These are phyloP conservation scores for Blastocystis sp. DNA, from an alignment of 352 stramenopile genomes.

Conservation along the genomic window DNA sequence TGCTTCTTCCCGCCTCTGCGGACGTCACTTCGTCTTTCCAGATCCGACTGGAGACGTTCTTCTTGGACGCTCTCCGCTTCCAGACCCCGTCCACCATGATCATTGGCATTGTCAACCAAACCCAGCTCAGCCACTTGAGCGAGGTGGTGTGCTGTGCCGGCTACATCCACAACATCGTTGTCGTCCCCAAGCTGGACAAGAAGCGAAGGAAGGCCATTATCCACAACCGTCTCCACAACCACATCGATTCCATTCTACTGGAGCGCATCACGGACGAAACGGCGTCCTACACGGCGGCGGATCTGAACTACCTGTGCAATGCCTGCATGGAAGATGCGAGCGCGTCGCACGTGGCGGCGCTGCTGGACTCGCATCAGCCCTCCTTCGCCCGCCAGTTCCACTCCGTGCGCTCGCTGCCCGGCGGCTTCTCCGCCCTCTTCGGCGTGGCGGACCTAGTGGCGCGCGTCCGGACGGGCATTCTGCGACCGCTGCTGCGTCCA, in stretches of 20 bases:
- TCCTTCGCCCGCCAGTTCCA: conserved; percentile 18
- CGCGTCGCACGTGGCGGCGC: background rate
- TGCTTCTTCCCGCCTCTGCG: conserved; percentile 23
- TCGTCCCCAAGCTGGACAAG: conserved; percentile 35
- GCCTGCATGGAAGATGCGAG: background rate
- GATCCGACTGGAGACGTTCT: background rate
- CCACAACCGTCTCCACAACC: background rate
- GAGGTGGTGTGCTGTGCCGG: conserved; percentile 1
- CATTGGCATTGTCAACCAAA: conserved; percentile 35
- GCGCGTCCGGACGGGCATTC: conserved; percentile 24
- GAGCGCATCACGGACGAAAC: conserved; percentile 23
- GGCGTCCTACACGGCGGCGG: conserved; percentile 35
- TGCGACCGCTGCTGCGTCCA: conserved; percentile 55
- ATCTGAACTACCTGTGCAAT: conserved; percentile 32
- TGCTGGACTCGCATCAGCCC: background rate
- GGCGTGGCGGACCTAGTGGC: conserved; percentile 17
- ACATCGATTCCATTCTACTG: background rate
- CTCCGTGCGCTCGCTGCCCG: background rate
- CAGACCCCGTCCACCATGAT: background rate
- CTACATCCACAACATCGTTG: background rate
- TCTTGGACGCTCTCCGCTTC: conserved; percentile 23
- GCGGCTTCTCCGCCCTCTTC: conserved; percentile 31
- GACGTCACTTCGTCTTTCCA: conserved; percentile 48
- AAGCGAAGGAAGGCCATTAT: background rate
- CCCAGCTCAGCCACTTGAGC: conserved; percentile 4